Base-by-base conservation (phyloP, 768 basidiomycete genomes). In the Boletus tomentosulus region DNA sequence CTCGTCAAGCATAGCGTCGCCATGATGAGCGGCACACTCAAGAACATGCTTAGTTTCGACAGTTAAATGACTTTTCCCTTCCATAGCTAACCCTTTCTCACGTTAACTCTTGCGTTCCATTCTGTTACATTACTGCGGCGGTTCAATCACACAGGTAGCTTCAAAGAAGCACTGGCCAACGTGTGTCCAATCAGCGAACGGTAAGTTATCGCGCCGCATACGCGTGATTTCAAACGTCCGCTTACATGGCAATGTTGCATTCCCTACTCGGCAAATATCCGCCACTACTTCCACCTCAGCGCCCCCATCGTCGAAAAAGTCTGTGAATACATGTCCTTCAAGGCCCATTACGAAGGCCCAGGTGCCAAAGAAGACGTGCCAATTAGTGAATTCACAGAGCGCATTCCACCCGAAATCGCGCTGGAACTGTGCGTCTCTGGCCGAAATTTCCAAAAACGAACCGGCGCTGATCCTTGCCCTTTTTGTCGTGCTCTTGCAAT, bases 241-340 rank as follows among this genome's bases (percentile, higher is more conserved):
- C 50, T 61, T 39, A 56, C 50, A 34, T 16, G 28, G 22, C 38
- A 12, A 22, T 35, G 38, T 10, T 22, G 19, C 22, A n/a, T 50
- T 38, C 16, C 34, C 45, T 34, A 41, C 43, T 38, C 22, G 41
- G 41, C 15, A 19, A 24, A 22, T 37, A 5, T 37, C 30, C 12
- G 4, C 10, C 1, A 19, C 47, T 45, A 24, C 50, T 54, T 54
- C 43, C 48, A 30, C 37, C 30, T 9, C 57, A 84, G 84, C 30
- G 84, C 77, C 9, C 79, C 87, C 25, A 85, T 96, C 34, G 82
- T 91, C 2, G 90, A 94, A 71, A 94, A 92, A 65, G 76, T 96
- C 49, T 78, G 92, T 39, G 94, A 98, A 69, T 97, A 92, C 66
- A 89, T 96, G 74, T 75, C 81, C 31, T 94, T 88, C 77, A 94